Evolutionary conservation across 2,329 filamentous ascomycete species (phyloP).

Genomic region (Neofusicoccum kwambonambiense): DNA sequence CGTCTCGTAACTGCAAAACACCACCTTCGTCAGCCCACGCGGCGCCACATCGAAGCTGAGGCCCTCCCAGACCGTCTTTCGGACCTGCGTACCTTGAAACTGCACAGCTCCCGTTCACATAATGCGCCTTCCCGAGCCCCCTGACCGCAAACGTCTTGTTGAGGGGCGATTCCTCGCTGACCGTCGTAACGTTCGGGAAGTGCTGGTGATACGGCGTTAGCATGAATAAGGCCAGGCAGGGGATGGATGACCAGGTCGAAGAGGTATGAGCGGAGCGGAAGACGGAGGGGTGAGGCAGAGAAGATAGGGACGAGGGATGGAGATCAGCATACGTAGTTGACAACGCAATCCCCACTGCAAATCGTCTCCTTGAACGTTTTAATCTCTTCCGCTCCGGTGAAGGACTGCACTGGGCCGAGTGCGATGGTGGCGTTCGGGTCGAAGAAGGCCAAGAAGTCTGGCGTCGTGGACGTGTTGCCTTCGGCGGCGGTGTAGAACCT

Average conservation of each 20-base stretch:
- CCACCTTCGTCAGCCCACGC: not conserved
- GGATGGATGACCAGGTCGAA: too few relatives aligned
- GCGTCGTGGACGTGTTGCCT: not conserved
- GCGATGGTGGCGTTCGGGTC: not conserved
- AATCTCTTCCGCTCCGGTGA: not conserved
- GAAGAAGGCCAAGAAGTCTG: not conserved
- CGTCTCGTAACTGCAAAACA: not conserved
- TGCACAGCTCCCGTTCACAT: not conserved
- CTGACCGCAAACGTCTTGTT: not conserved
- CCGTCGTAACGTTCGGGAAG: not conserved
- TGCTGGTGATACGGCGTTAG: not conserved
- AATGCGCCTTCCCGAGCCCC: not conserved
- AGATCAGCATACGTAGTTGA: not conserved
- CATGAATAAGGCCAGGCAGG: too few relatives aligned
- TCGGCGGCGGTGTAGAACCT: not conserved
- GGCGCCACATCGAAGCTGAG: too few relatives aligned
- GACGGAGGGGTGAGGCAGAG: too few relatives aligned
- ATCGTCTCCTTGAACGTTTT: not conserved
- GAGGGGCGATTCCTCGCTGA: not conserved
- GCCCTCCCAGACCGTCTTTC: not conserved
- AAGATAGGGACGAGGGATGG: not conserved
- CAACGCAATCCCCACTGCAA: not conserved
- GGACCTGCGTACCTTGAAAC: not conserved
- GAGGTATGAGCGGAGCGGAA: too few relatives aligned
- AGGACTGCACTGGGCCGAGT: not conserved